Conservation (phyloP, 2,329 filamentous ascomycete species). For the Trichoderma sp. region DNA sequence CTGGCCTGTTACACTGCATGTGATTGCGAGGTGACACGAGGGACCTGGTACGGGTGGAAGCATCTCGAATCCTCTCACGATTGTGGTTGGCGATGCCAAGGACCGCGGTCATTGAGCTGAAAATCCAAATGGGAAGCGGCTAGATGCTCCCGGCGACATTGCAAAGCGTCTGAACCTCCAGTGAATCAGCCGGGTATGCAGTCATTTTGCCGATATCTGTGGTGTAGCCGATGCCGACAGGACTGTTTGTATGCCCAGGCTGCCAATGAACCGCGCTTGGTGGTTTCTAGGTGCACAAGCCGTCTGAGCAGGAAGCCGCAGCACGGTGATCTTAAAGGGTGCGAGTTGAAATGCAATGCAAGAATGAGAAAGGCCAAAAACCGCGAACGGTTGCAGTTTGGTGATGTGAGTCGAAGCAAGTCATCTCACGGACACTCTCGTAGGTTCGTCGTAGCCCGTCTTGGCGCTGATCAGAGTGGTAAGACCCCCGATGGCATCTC, state of each 20-base stretch:
- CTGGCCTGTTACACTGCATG: conserved; percentile 16
- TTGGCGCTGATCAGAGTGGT: too few relatives aligned
- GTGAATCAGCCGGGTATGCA: background rate
- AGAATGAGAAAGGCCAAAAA: background rate
- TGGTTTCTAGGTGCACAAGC: background rate
- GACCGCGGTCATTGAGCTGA: background rate
- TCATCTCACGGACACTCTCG: background rate
- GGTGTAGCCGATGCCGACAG: too few relatives aligned
- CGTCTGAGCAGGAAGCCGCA: background rate
- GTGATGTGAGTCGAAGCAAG: background rate
- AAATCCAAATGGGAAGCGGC: background rate
- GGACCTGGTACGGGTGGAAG: background rate
- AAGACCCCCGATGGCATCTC: background rate
- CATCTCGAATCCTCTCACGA: conserved; percentile 2
- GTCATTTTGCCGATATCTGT: background rate
- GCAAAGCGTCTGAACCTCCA: background rate
- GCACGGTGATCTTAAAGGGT: background rate
- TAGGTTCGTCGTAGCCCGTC: too few relatives aligned
- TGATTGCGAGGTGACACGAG: background rate
- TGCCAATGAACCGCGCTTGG: background rate
- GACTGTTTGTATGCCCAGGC: background rate
- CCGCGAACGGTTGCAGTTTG: background rate
- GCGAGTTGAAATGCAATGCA: background rate
- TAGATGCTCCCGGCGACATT: conserved; percentile 19
- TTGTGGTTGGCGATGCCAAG: background rate